Evolutionary conservation across 106 monocot species (phyloP).

Genomic region (Platanthera zijinensis): DNA sequence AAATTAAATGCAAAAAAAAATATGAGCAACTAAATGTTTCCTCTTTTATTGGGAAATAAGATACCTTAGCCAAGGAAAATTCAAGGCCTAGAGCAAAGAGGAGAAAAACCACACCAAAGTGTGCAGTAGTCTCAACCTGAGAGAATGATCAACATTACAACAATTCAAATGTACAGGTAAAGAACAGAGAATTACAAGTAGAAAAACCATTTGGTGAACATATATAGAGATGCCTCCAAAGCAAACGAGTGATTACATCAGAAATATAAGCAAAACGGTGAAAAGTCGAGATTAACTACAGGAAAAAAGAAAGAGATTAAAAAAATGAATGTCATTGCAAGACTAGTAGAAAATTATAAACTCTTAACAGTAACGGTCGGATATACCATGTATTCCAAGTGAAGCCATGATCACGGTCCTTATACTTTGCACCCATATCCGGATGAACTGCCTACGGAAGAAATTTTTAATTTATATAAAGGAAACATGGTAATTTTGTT

Average conservation of each 20-base stretch:
- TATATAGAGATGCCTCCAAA: neutral
- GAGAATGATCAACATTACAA: constrained; percentile 8
- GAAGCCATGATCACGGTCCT: too few relatives aligned
- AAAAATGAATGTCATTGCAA: neutral
- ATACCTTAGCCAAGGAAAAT: constrained; percentile 93
- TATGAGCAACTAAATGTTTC: neutral
- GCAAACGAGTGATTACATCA: neutral
- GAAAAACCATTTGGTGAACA: neutral
- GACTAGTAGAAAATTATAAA: neutral
- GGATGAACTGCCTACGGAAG: too few relatives aligned
- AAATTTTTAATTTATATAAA: too few relatives aligned
- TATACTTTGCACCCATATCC: too few relatives aligned
- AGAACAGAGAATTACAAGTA: neutral
- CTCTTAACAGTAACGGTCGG: neutral
- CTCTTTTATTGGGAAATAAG: neutral
- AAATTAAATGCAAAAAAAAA: constrained; percentile 3
- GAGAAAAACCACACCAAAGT: constrained; percentile 95
- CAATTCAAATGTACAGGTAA: neutral
- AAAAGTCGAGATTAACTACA: neutral
- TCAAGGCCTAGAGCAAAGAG: constrained; percentile 95
- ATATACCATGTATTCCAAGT: neutral
- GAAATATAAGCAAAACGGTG: neutral
- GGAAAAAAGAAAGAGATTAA: neutral
- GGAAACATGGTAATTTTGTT: too few relatives aligned
- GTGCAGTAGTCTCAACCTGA: constrained; percentile 94